Percentiles rank a stretch among this genome's conserved stretches.
Conservation (phyloP, 2,329 filamentous ascomycete species). For the Ascochyta lentis region DNA sequence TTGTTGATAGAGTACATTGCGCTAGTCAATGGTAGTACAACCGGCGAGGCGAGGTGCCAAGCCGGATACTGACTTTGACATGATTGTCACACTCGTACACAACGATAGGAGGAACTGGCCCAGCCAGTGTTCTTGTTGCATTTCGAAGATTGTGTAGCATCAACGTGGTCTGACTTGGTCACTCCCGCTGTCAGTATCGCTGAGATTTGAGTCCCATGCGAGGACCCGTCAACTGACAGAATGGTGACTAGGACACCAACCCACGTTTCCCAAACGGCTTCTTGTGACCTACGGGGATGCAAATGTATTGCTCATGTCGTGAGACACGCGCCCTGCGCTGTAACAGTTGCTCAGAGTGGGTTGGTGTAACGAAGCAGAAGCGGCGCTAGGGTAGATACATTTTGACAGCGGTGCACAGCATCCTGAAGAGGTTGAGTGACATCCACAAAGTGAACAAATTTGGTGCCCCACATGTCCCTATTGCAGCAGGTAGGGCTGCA, state of each 20-base stretch:
- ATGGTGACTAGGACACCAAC: conserved; percentile 28
- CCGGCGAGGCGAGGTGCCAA: conserved; percentile 29
- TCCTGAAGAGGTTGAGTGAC: conserved; percentile 25
- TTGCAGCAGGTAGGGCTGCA: conserved; percentile 21
- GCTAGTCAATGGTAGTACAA: conserved; percentile 33
- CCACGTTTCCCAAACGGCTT: conserved; percentile 37
- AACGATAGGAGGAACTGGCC: conserved; percentile 10
- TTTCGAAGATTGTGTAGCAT: conserved; percentile 23
- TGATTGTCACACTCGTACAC: conserved; percentile 36
- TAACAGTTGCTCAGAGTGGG: conserved; percentile 40
- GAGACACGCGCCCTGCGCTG: conserved; percentile 41
- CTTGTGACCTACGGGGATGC: conserved; percentile 25
- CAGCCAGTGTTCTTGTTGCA: conserved; percentile 16
- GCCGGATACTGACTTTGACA: conserved; percentile 40
- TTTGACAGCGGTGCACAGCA: conserved; percentile 35
- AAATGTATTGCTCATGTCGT: conserved; percentile 32
- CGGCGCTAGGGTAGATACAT: conserved; percentile 37
- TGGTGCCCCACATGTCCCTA: conserved; percentile 20
- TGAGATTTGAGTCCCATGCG: conserved; percentile 25
- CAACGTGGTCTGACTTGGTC: conserved; percentile 36
- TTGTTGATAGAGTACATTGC: conserved; percentile 29
- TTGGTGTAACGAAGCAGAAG: conserved; percentile 32
- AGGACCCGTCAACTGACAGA: conserved; percentile 24
- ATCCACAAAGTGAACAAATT: conserved; percentile 30
- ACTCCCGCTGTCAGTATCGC: conserved; percentile 41